Percentiles rank a stretch among this genome's conserved stretches.
Conservation (phyloP, 352 stramenopile genomes). For the Phytophthora kernoviae region DNA sequence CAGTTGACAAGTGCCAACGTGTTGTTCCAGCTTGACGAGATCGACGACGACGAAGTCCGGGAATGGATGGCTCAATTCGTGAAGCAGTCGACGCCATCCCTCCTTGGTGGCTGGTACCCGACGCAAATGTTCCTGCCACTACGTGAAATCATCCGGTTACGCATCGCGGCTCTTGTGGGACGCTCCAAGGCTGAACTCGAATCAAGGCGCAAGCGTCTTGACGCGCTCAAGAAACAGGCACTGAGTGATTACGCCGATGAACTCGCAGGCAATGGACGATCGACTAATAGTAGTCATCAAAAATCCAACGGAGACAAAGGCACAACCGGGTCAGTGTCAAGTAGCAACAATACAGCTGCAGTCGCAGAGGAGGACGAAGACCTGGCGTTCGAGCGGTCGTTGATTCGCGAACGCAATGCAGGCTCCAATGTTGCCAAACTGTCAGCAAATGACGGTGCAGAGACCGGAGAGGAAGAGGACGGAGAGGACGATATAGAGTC, state of each 20-base stretch:
- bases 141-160: conserved; percentile 77
- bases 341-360: conserved; percentile 21
- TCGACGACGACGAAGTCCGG: conserved; percentile 67
- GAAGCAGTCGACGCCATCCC: conserved; percentile 46
- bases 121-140: conserved; percentile 81
- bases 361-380: conserved; percentile 42
- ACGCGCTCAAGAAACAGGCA: conserved; percentile 76
- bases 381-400: conserved; percentile 44
- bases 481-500: conserved; percentile 43
- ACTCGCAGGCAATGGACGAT: conserved; percentile 24
- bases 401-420: conserved; percentile 30
- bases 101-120: conserved; percentile 80
- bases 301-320: conserved; percentile 19
- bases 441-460: conserved; percentile 9
- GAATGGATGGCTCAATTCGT: conserved; percentile 60
- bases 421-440: conserved; percentile 19
- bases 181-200: conserved; percentile 74
- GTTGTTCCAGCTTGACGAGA: conserved; percentile 76
- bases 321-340: conserved; percentile 5
- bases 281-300: conserved; percentile 15
- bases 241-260: conserved; percentile 62
- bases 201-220: conserved; percentile 65
- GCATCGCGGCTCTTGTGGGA: conserved; percentile 73
- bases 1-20: conserved; percentile 74
- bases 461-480: conserved; percentile 40